These are phyloP conservation scores for Lycium barbarum DNA, from an alignment of 257 asterid genomes.

Conservation along the genomic window DNA sequence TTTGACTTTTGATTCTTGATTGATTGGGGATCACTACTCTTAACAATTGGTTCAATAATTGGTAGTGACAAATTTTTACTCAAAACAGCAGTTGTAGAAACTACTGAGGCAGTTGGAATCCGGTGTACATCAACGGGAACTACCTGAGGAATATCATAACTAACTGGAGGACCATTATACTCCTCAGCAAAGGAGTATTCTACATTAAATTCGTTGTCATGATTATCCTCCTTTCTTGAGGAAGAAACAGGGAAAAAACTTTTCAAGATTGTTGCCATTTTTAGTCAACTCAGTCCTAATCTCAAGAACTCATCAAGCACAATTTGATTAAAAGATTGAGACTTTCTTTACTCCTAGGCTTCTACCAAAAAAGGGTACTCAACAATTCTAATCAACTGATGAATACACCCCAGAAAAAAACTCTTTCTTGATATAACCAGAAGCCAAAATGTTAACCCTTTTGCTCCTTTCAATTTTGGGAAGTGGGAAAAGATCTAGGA, in stretches of 20 bases:
- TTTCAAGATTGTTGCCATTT: slow-evolving; percentile 45
- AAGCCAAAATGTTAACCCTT: background rate
- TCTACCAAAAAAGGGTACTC: slow-evolving; percentile 3
- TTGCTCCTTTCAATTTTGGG: background rate
- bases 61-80: slow-evolving; percentile 56
- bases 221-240: slow-evolving; percentile 35
- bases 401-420: background rate
- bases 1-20: slow-evolving; percentile 33
- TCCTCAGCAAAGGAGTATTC: slow-evolving; percentile 91
- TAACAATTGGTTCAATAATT: slow-evolving; percentile 76
- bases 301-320: slow-evolving; percentile 34
- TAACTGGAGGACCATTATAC: slow-evolving; percentile 83
- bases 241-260: slow-evolving; percentile 40
- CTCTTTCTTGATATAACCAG: background rate
- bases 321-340: slow-evolving; percentile 19
- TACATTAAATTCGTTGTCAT: slow-evolving; percentile 42
- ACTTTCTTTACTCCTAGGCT: slow-evolving; percentile 21
- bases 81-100: slow-evolving; percentile 40
- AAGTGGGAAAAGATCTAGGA: background rate
- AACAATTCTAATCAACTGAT: background rate
- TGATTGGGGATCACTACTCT: slow-evolving; percentile 42
- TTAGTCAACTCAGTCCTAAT: background rate
- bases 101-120: slow-evolving; percentile 81
- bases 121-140: slow-evolving; percentile 75
- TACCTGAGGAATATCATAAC: slow-evolving; percentile 71